Evolutionary conservation across 192 early-diverging fungal species (phyloP), one percentile per base, ranked within the genome.

Genomic region (Bifiguratus adelaidae): DNA sequence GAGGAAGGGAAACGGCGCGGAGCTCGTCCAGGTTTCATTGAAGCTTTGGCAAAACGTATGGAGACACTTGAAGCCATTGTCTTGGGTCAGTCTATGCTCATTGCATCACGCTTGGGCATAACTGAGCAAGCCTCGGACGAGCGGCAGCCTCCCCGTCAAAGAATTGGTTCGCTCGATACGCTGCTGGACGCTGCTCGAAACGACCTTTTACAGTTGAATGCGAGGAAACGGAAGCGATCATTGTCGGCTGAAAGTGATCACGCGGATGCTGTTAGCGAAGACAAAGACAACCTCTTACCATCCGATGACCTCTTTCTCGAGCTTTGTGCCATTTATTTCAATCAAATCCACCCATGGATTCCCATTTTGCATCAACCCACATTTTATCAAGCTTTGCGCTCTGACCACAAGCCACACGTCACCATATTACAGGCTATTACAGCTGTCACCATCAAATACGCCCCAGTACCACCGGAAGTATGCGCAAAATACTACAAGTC

Each of bases 61-160:
- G 44, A 45, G 18, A 26, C 29, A 19, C 25, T 45, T 1, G 44
- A 45, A 30, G 29, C 44, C 3, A 26, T 45, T 45, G 44, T 45
- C 2, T 30, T 45, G 6, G 44, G 44, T 12, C 44, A 45, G n/a
- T 45, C 44, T 7, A 30, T 45, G 27, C 44, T 45, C 3, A 26
- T 45, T 16, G 44, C 44, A 45, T 45, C 44, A 8, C 44, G 32
- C n/a, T n/a, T n/a, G n/a, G n/a, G n/a, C n/a, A n/a, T n/a, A n/a
- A n/a, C n/a, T n/a, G n/a, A n/a, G n/a, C n/a, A n/a, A n/a, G n/a
- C n/a, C n/a, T n/a, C n/a, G n/a, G n/a, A n/a, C n/a, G n/a, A n/a
- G n/a, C n/a, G n/a, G n/a, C n/a, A n/a, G n/a, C n/a, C n/a, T n/a
- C n/a, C n/a, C n/a, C n/a, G n/a, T n/a, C n/a, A n/a, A n/a, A n/a